A percentile compares a stretch with the other conserved stretches of the same genome.
phyloP scores from a whole-genome alignment of 2,329 filamentous ascomycete genomes.

The Botrytis galanthina region DNA sequence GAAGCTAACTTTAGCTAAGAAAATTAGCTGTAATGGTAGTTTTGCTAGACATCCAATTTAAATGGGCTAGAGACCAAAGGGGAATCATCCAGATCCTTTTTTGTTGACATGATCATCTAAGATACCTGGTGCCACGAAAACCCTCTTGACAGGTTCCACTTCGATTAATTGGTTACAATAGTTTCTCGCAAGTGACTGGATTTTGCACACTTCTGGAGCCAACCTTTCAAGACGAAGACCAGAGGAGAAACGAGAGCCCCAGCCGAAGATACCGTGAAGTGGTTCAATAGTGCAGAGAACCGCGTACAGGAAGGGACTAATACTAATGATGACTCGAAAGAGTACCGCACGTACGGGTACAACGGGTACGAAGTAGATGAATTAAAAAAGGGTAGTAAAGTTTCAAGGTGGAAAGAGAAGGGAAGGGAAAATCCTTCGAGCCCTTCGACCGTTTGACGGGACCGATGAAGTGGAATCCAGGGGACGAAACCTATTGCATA shows the following conservation, averaged over 20 bases:
- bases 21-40: not conserved
- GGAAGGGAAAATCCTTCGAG: not conserved
- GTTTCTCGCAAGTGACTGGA: not conserved
- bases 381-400: not conserved
- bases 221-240: not conserved
- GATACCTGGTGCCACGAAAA: conserved; percentile 3
- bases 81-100: not conserved
- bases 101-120: not conserved
- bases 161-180: not conserved
- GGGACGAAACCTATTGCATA: not conserved
- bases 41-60: conserved; percentile 4
- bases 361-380: conserved; percentile 2
- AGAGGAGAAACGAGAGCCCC: not conserved
- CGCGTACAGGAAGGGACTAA: not conserved
- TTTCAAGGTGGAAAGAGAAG: not conserved
- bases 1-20: conserved; percentile 4
- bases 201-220: not conserved
- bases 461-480: not conserved
- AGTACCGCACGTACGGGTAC: not conserved
- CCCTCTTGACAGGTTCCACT: conserved; percentile 2
- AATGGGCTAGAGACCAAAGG: not conserved
- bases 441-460: not conserved
- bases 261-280: not conserved
- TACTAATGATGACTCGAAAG: not conserved
- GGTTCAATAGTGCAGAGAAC: not conserved